Conservation (phyloP, 768 basidiomycete genomes). For the Macrolepiota dolichaula region DNA sequence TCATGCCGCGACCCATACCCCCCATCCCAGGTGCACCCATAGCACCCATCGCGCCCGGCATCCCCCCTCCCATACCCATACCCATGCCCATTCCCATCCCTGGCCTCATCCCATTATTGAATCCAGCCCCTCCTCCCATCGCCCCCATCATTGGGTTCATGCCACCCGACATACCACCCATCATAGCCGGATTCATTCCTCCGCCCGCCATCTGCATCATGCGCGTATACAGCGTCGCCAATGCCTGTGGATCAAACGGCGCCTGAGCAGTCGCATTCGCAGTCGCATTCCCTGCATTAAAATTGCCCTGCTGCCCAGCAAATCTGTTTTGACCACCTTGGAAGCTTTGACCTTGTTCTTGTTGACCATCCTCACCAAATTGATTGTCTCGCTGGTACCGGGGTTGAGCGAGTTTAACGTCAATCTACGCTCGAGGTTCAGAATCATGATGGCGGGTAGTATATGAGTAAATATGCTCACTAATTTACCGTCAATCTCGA, state of each 20-base stretch:
- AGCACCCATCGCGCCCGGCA: conserved; percentile 37
- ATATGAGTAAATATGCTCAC: conserved; percentile 43
- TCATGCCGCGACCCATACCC: conserved; percentile 28
- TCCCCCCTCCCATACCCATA: conserved; percentile 39
- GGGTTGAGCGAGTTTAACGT: conserved; percentile 95
- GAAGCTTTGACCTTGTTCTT: conserved; percentile 14
- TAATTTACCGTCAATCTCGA: conserved; percentile 93
- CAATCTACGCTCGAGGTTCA: conserved; percentile 59
- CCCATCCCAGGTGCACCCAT: conserved; percentile 18
- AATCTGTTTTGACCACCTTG: conserved; percentile 14
- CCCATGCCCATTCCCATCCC: conserved; percentile 40
- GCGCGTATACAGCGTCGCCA: conserved; percentile 90
- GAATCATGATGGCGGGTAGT: background rate
- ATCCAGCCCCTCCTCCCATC: conserved; percentile 37
- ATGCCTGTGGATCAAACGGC: conserved; percentile 88
- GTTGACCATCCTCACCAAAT: conserved; percentile 41
- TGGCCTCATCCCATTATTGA: conserved; percentile 29
- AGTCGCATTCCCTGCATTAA: conserved; percentile 25
- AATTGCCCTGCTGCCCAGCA: conserved; percentile 36
- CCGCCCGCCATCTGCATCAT: conserved; percentile 87
- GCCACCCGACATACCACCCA: conserved; percentile 50
- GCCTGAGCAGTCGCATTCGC: conserved; percentile 41
- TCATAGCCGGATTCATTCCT: conserved; percentile 52
- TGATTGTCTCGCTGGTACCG: conserved; percentile 73
- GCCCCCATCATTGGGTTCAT: conserved; percentile 35